These are phyloP conservation scores for Brasilioporus rufonigricans DNA, from an alignment of 768 basidiomycete species.

Conservation along the genomic window DNA sequence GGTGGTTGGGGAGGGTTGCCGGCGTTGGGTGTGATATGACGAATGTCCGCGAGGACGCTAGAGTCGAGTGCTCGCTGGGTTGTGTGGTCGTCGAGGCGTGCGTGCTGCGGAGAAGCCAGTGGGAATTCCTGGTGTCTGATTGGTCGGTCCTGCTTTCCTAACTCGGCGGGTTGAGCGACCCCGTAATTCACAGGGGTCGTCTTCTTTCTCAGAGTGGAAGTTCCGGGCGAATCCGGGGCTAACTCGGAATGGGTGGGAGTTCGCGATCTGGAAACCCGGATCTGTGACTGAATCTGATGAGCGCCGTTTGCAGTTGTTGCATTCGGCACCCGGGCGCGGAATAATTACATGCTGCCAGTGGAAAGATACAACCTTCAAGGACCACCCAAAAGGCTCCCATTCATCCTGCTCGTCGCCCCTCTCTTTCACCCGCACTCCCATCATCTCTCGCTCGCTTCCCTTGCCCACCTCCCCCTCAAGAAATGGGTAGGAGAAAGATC, in stretches of 20 bases:
- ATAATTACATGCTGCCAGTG: conserved; percentile 36
- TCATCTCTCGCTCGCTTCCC: conserved; percentile 11
- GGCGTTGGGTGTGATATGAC: background rate
- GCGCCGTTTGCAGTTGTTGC: conserved; percentile 37
- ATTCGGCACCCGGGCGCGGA: conserved; percentile 39
- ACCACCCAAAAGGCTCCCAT: conserved; percentile 34
- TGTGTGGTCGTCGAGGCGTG: background rate
- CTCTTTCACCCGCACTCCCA: conserved; percentile 21
- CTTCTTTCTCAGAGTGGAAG: background rate
- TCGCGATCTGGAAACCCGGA: conserved; percentile 24
- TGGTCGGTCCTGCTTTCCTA: too few relatives aligned
- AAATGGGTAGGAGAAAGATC: conserved; percentile 77
- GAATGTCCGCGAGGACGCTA: conserved; percentile 4
- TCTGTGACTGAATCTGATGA: conserved; percentile 33
- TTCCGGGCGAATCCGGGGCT: conserved; percentile 23
- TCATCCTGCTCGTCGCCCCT: conserved; percentile 18
- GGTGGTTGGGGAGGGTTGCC: background rate
- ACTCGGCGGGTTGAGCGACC: too few relatives aligned
- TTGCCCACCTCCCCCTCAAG: background rate
- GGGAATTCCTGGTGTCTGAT: too few relatives aligned
- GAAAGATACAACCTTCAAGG: conserved; percentile 36
- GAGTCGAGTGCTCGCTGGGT: too few relatives aligned
- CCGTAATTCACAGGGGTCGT: too few relatives aligned
- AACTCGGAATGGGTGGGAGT: conserved; percentile 28
- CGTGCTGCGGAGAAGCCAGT: conserved; percentile 30